Percentiles rank a stretch among this genome's conserved stretches.
Conservation (phyloP, 495 filamentous ascomycete species). For the Talaromyces borbonicus region DNA sequence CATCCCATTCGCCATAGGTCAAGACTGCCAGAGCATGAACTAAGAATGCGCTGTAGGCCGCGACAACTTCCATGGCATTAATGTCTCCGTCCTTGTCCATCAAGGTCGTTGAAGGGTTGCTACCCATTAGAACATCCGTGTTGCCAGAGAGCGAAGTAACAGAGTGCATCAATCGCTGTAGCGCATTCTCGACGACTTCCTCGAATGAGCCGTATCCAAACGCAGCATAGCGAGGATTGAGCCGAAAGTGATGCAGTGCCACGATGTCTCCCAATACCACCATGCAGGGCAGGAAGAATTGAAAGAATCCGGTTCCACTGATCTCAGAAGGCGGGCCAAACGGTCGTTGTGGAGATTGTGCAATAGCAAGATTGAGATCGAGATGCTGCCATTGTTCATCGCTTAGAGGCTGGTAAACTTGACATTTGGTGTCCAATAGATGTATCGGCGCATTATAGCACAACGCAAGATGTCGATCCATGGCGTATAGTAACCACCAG, state of each 20-base stretch:
- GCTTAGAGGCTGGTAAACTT: neutral
- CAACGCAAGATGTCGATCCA: neutral
- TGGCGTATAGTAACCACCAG: neutral
- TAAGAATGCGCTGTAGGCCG: neutral
- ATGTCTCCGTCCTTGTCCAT: neutral
- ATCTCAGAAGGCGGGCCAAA: neutral
- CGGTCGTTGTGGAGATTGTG: neutral
- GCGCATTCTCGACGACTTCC: neutral
- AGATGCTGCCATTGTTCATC: neutral
- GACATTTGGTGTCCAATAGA: neutral
- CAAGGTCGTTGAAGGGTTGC: neutral
- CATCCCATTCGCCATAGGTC: slow-evolving; percentile 1
- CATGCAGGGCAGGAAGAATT: neutral
- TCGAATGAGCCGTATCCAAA: neutral
- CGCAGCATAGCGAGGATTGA: neutral
- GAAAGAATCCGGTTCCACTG: neutral
- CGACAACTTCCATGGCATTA: neutral
- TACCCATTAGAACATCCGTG: neutral
- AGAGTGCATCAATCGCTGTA: neutral
- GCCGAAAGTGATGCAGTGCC: neutral
- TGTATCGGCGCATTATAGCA: neutral
- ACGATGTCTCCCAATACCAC: neutral
- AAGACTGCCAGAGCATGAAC: neutral
- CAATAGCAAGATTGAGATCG: neutral
- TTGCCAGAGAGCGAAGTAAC: neutral